phyloP scores from a whole-genome alignment of 495 filamentous ascomycete species.

The Aspergillus affinis region DNA sequence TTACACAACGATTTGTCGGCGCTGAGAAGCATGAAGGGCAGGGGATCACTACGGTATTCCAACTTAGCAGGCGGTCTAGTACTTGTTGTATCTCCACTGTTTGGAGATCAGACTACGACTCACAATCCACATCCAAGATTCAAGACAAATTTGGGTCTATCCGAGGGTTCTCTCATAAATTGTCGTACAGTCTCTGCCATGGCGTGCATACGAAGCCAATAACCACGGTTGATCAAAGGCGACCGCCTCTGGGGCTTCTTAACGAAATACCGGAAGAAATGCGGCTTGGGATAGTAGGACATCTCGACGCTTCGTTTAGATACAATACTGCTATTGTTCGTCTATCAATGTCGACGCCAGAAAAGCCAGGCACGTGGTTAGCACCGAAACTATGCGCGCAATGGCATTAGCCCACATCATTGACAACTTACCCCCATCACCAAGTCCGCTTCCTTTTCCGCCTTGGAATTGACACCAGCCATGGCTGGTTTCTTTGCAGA shows the following conservation, averaged over 20 bases:
- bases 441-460: conserved; percentile 56
- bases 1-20: conserved; percentile 56
- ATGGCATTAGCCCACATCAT: neutral
- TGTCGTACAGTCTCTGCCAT: conserved; percentile 69
- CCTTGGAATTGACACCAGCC: conserved; percentile 29
- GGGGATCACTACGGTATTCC: conserved; percentile 66
- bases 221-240: conserved; percentile 84
- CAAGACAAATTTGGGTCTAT: conserved; percentile 69
- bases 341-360: conserved; percentile 47
- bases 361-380: neutral
- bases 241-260: conserved; percentile 76
- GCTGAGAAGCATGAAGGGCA: conserved; percentile 81
- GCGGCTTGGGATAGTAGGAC: conserved; percentile 72
- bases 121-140: conserved; percentile 93
- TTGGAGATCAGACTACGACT: conserved; percentile 39
- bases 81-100: neutral
- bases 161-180: conserved; percentile 62
- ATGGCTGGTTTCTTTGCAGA: conserved; percentile 18
- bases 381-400: neutral
- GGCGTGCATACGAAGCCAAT: conserved; percentile 81
- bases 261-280: conserved; percentile 86
- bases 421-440: conserved; percentile 64
- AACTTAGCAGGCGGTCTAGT: conserved; percentile 28
- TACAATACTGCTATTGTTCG: conserved; percentile 86
- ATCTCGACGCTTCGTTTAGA: conserved; percentile 87